Conservation (phyloP, 257 asterid species). For the Nicotiana undulata region DNA sequence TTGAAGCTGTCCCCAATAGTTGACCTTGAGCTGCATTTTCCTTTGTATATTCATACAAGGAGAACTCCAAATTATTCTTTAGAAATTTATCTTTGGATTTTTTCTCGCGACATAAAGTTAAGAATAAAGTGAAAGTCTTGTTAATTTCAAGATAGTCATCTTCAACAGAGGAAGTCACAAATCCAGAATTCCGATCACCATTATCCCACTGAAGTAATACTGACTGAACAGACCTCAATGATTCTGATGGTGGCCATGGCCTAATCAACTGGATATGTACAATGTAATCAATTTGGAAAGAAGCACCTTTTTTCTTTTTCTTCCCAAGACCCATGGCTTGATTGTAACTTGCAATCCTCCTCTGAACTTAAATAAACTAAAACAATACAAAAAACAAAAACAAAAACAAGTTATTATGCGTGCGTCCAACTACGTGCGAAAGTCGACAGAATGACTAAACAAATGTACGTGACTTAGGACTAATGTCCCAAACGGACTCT, state of each 20-base stretch:
- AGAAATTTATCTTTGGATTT: constrained; percentile 36
- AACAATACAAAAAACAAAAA: neutral
- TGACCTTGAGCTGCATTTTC: constrained; percentile 59
- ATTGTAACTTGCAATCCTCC: constrained; percentile 1
- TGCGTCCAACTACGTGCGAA: constrained; percentile 11
- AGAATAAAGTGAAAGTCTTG: constrained; percentile 53
- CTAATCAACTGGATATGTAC: constrained; percentile 51
- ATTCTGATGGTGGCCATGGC: constrained; percentile 87
- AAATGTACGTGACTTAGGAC: neutral
- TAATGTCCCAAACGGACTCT: neutral
- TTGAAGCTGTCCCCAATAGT: constrained; percentile 51
- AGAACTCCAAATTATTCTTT: constrained; percentile 65
- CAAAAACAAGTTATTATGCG: neutral
- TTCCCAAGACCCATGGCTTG: constrained; percentile 80
- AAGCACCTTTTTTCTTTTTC: constrained; percentile 46
- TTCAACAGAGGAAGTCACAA: constrained; percentile 52
- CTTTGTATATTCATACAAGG: constrained; percentile 56
- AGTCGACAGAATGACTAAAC: neutral
- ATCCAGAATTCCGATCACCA: constrained; percentile 52
- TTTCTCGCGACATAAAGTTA: constrained; percentile 40
- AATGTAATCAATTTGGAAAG: constrained; percentile 41
- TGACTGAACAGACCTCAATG: constrained; percentile 57
- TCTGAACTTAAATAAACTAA: neutral
- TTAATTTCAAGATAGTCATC: constrained; percentile 47
- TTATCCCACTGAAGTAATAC: constrained; percentile 82